A percentile compares a stretch with the other conserved stretches of the same genome.
phyloP scores from a whole-genome alignment of 495 filamentous ascomycete species.

The Neurospora africana region DNA sequence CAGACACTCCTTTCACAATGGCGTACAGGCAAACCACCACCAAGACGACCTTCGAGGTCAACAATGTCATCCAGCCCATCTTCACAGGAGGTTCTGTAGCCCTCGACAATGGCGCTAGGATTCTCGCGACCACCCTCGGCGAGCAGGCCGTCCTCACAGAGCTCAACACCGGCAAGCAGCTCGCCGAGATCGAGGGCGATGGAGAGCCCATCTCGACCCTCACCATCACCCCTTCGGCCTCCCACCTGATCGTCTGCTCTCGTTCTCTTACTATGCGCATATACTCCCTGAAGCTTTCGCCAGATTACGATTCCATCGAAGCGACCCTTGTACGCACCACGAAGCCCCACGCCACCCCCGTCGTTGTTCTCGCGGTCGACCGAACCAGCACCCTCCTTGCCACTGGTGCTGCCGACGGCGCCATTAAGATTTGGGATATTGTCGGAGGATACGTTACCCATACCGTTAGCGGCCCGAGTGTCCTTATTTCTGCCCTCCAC shows the following conservation, averaged over 20 bases:
- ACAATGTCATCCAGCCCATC: slow-evolving; percentile 75
- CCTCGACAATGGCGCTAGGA: slow-evolving; percentile 67
- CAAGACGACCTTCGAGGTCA: slow-evolving; percentile 79
- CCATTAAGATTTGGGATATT: slow-evolving; percentile 96
- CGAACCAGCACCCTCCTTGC: slow-evolving; percentile 80
- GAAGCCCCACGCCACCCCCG: slow-evolving; percentile 84
- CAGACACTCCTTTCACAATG: slow-evolving; percentile 23
- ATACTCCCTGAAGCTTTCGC: slow-evolving; percentile 57
- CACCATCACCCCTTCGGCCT: slow-evolving; percentile 74
- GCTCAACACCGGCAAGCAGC: slow-evolving; percentile 67
- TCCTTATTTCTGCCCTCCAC: slow-evolving; percentile 77
- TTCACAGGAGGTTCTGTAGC: slow-evolving; percentile 86
- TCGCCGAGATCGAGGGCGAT: slow-evolving; percentile 87
- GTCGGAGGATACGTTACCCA: slow-evolving; percentile 84
- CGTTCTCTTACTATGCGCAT: slow-evolving; percentile 90
- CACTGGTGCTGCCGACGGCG: slow-evolving; percentile 83
- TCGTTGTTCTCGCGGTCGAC: slow-evolving; percentile 75
- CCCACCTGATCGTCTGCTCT: slow-evolving; percentile 82
- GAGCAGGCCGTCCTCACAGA: slow-evolving; percentile 87
- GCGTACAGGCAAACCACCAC: slow-evolving; percentile 37
- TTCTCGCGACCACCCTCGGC: slow-evolving; percentile 75
- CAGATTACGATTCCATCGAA: slow-evolving; percentile 45
- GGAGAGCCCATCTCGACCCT: slow-evolving; percentile 84
- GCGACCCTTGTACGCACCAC: slow-evolving; percentile 62
- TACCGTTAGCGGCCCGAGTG: slow-evolving; percentile 84